Percentiles rank a stretch among this genome's conserved stretches.
Evolutionary conservation across 768 basidiomycete genomes (phyloP).

Genomic region (Hortiboletus flavorubellus): DNA sequence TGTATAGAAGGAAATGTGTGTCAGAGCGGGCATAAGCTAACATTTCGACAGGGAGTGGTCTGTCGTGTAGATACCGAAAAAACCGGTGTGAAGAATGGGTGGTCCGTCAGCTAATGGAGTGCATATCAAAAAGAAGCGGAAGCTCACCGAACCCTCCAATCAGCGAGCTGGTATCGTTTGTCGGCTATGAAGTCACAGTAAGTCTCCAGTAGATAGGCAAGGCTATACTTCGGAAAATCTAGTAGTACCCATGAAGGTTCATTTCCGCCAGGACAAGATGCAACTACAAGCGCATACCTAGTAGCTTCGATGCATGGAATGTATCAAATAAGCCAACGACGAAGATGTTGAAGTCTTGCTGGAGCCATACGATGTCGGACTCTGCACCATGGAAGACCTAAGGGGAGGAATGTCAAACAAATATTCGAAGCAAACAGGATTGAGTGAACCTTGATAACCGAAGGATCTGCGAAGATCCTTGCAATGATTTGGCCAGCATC

Average conservation of each 20-base stretch:
- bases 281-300: conserved; percentile 44
- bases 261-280: background rate
- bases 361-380: conserved; percentile 93
- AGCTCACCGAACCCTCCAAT: conserved; percentile 88
- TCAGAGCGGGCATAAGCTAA: conserved; percentile 90
- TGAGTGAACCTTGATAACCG: conserved; percentile 71
- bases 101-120: background rate
- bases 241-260: background rate
- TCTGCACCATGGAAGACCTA: conserved; percentile 95
- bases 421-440: background rate
- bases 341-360: conserved; percentile 92
- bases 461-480: conserved; percentile 67
- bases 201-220: conserved; percentile 80
- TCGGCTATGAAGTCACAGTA: conserved; percentile 90
- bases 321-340: conserved; percentile 98
- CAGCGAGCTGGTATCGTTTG: conserved; percentile 95
- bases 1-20: conserved; percentile 90
- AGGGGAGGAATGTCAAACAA: background rate
- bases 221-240: conserved; percentile 83
- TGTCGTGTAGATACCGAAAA: conserved; percentile 14
- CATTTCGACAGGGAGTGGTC: conserved; percentile 88
- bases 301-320: conserved; percentile 85
- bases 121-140: background rate
- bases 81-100: background rate
- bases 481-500: conserved; percentile 47